Percentiles rank a stretch among this genome's conserved stretches.
Conservation (phyloP, 169 alveolate genomes). For the Cryptosporidium viatorum region DNA sequence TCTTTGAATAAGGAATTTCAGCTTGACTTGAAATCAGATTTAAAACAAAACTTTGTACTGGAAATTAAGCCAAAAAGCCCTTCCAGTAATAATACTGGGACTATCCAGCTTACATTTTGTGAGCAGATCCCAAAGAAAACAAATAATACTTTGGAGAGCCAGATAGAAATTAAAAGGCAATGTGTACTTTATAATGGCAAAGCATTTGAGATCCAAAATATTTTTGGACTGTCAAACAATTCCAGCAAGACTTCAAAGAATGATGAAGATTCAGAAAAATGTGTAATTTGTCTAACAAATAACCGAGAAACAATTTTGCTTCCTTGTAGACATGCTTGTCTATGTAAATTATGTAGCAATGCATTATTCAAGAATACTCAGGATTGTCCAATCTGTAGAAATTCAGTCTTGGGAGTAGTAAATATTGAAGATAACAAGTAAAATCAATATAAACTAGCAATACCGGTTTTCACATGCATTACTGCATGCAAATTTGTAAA, state of each 20-base stretch:
- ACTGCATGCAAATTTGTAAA: background rate
- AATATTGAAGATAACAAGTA: constrained; percentile 44
- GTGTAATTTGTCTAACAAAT: constrained; percentile 60
- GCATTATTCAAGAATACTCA: constrained; percentile 14
- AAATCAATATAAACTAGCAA: background rate
- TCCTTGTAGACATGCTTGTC: constrained; percentile 72
- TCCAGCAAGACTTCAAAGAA: background rate
- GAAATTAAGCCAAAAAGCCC: constrained; percentile 21
- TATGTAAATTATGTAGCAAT: constrained; percentile 48
- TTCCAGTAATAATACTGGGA: background rate
- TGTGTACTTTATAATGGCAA: constrained; percentile 68
- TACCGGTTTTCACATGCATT: background rate
- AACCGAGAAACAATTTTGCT: constrained; percentile 38
- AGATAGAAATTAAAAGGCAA: constrained; percentile 38
- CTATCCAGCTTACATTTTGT: constrained; percentile 53
- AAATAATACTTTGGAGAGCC: background rate
- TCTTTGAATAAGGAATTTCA: background rate
- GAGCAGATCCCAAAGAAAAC: background rate
- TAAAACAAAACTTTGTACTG: constrained; percentile 15
- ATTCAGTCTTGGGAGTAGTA: constrained; percentile 19
- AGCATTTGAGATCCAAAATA: constrained; percentile 48
- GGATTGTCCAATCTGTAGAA: constrained; percentile 60
- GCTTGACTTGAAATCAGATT: background rate
- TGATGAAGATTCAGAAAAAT: constrained; percentile 30
- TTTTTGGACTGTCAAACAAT: constrained; percentile 29